A percentile compares a stretch with the other conserved stretches of the same genome.
phyloP scores from a whole-genome alignment of 164 flowering plant genomes.

The Liquidambar formosana region DNA sequence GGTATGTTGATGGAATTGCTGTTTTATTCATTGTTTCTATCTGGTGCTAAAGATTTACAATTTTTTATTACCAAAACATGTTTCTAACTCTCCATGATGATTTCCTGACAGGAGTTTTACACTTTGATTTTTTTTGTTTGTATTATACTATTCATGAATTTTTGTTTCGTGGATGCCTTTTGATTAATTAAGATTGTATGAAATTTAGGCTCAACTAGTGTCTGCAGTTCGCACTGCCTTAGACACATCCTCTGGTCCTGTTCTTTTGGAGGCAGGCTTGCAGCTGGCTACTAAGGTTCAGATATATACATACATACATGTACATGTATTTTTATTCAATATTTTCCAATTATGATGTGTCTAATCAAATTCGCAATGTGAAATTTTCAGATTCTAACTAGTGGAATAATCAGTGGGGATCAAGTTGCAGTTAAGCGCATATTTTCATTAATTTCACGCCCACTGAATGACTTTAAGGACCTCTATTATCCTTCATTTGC shows the following conservation, averaged over 20 bases:
- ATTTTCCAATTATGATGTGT: conserved; percentile 1
- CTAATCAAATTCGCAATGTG: conserved; percentile 1
- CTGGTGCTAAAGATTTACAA: neutral
- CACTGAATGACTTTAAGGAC: conserved; percentile 75
- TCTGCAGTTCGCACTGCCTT: conserved; percentile 94
- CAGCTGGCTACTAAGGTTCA: conserved; percentile 89
- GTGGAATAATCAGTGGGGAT: conserved; percentile 86
- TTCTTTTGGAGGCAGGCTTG: conserved; percentile 90
- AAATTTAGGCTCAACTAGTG: conserved; percentile 80
- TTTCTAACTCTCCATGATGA: neutral
- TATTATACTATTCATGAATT: neutral
- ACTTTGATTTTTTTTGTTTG: neutral
- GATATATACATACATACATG: neutral
- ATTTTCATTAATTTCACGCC: conserved; percentile 83
- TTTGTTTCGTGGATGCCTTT: neutral
- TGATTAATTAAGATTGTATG: conserved; percentile 20
- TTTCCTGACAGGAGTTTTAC: neutral
- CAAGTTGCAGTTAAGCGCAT: conserved; percentile 85
- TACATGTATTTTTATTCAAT: neutral
- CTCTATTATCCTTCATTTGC: conserved; percentile 97
- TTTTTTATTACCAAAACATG: neutral
- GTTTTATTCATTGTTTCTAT: neutral
- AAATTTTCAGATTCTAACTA: conserved; percentile 75
- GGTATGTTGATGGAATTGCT: conserved; percentile 39
- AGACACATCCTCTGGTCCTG: conserved; percentile 73